These are phyloP conservation scores for Suhomyces panamericanus DNA, from an alignment of 1,139 yeast species.

Conservation along the genomic window DNA sequence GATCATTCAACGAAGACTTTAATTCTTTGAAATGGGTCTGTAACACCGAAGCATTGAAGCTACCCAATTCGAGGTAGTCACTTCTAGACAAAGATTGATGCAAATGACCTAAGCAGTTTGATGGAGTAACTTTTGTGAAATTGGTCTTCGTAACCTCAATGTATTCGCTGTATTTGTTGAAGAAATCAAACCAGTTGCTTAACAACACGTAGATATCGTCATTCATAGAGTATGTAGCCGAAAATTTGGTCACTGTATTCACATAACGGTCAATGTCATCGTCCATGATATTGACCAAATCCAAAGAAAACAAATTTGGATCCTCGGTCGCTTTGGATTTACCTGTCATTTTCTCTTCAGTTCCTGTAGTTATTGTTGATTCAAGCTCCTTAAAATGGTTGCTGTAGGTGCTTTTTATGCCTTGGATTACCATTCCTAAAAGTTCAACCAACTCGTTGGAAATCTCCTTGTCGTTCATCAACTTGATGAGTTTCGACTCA, in stretches of 20 bases:
- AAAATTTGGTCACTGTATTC: constrained; percentile 12
- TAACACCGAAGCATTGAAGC: constrained; percentile 15
- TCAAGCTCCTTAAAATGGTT: constrained; percentile 10
- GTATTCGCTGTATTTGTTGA: constrained; percentile 14
- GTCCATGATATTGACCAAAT: constrained; percentile 29
- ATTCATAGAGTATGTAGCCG: constrained; percentile 4
- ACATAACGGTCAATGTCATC: constrained; percentile 29
- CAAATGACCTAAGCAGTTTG: constrained; percentile 17
- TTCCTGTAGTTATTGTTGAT: background rate
- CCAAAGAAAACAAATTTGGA: constrained; percentile 20
- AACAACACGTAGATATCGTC: constrained; percentile 18
- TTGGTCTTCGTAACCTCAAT: constrained; percentile 12
- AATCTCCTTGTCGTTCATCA: constrained; percentile 1
- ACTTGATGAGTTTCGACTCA: constrained; percentile 8
- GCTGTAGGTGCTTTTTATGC: constrained; percentile 8
- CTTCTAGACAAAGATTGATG: constrained; percentile 3
- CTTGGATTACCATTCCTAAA: constrained; percentile 3
- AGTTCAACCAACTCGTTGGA: constrained; percentile 7
- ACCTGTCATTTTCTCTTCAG: background rate
- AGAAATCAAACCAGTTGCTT: constrained; percentile 27
- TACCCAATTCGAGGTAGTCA: constrained; percentile 12
- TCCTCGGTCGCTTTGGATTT: background rate
- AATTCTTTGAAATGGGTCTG: constrained; percentile 15
- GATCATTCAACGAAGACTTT: constrained; percentile 8
- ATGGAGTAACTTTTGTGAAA: constrained; percentile 11